Conservation (phyloP, 768 basidiomycete genomes). For the Coprinopsis strossmayeri region DNA sequence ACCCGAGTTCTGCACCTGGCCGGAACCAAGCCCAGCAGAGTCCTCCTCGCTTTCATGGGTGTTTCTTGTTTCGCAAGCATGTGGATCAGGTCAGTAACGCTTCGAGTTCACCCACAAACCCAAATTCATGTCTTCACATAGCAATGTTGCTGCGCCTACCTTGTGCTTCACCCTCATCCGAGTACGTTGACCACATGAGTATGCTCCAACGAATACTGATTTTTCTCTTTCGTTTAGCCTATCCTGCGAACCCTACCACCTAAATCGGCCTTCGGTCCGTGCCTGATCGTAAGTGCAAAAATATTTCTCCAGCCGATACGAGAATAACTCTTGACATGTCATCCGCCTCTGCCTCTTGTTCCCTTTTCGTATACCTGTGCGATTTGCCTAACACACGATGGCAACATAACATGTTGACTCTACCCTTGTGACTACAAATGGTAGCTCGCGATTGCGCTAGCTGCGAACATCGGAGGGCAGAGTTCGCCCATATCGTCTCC, state of each 20-base stretch:
- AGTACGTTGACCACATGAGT: slow-evolving; percentile 37
- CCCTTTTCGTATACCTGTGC: background rate
- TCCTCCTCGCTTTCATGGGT: slow-evolving; percentile 90
- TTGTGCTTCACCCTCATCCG: slow-evolving; percentile 94
- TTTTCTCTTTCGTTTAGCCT: slow-evolving; percentile 52
- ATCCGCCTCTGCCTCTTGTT: background rate
- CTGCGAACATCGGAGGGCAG: slow-evolving; percentile 96
- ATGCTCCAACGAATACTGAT: too few relatives aligned
- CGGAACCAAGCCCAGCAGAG: slow-evolving; percentile 78
- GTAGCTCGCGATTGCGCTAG: slow-evolving; percentile 94
- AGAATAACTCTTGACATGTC: slow-evolving; percentile 5
- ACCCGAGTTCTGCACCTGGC: slow-evolving; percentile 87
- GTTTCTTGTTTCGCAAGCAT: slow-evolving; percentile 98
- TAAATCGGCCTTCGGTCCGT: slow-evolving; percentile 81
- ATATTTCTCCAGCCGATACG: background rate
- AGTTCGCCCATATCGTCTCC: slow-evolving; percentile 97
- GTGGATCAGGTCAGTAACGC: slow-evolving; percentile 89
- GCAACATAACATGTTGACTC: too few relatives aligned
- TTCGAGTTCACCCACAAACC: too few relatives aligned
- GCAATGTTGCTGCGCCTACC: slow-evolving; percentile 97
- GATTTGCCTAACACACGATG: too few relatives aligned
- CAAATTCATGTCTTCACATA: too few relatives aligned
- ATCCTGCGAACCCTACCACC: slow-evolving; percentile 88
- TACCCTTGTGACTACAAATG: background rate
- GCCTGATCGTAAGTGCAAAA: slow-evolving; percentile 68